Conservation (phyloP, 495 filamentous ascomycete genomes). For the Saxophila tyrrhenica region DNA sequence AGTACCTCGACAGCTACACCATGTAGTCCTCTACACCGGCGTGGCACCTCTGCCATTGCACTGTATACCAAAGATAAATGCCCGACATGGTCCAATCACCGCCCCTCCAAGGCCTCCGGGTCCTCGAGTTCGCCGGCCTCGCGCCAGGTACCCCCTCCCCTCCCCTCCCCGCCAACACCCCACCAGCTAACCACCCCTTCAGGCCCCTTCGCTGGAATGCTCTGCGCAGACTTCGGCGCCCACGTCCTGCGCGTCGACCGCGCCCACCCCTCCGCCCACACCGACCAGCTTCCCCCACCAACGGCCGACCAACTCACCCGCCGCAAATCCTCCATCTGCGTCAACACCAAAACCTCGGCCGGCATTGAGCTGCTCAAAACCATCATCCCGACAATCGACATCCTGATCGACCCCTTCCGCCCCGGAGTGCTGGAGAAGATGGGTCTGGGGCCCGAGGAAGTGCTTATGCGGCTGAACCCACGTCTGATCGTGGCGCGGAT, state of each 20-base stretch:
- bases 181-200: not conserved
- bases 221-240: conserved; percentile 82
- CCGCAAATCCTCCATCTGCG: conserved; percentile 62
- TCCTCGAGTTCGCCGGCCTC: conserved; percentile 81
- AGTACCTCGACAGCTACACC: too few species aligned
- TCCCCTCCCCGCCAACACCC: conserved; percentile 22
- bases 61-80: not conserved
- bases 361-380: conserved; percentile 54
- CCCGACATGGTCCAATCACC: too few species aligned
- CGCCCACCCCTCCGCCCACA: conserved; percentile 29
- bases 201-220: conserved; percentile 82
- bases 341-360: conserved; percentile 59
- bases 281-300: conserved; percentile 25
- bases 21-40: conserved; percentile 2
- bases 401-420: conserved; percentile 87
- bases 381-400: conserved; percentile 52
- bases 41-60: conserved; percentile 12
- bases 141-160: too few species aligned
- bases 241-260: conserved; percentile 82
- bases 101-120: conserved; percentile 64
- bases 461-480: conserved; percentile 55
- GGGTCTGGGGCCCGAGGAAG: conserved; percentile 54
- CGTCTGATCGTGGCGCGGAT: conserved; percentile 70
- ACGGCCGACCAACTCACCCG: conserved; percentile 62
- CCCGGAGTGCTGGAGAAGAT: conserved; percentile 81